Conservation (phyloP, 2,329 filamentous ascomycete genomes). For the Neocucurbitaria cava region DNA sequence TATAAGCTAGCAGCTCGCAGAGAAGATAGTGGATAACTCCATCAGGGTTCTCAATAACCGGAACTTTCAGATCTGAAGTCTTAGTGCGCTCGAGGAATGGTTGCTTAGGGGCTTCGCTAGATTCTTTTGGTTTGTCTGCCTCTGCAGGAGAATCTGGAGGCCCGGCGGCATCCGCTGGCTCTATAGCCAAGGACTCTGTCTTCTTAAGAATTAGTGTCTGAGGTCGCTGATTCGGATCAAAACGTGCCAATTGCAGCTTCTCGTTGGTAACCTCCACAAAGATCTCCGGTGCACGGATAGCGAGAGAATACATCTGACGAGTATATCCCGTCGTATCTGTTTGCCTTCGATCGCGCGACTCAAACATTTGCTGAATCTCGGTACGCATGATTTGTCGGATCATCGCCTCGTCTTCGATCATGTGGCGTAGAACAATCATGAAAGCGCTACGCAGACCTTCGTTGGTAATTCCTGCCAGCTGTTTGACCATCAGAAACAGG, state of each 20-base stretch:
- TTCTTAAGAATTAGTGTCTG: conserved; percentile 63
- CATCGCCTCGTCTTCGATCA: conserved; percentile 91
- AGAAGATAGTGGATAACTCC: conserved; percentile 95
- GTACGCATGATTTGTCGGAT: conserved; percentile 90
- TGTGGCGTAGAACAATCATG: conserved; percentile 86
- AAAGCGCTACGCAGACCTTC: conserved; percentile 77
- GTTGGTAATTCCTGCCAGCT: conserved; percentile 80
- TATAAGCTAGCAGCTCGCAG: conserved; percentile 89
- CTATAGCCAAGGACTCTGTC: conserved; percentile 43
- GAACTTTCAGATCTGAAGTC: conserved; percentile 74
- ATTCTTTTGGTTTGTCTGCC: conserved; percentile 43
- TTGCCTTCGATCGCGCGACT: conserved; percentile 57
- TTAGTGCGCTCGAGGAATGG: conserved; percentile 71
- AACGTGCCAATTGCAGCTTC: conserved; percentile 76
- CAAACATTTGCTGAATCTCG: conserved; percentile 83
- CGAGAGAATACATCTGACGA: conserved; percentile 78
- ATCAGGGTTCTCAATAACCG: conserved; percentile 89
- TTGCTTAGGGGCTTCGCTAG: conserved; percentile 37
- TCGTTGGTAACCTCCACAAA: conserved; percentile 91
- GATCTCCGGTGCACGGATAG: conserved; percentile 79
- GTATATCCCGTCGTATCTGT: conserved; percentile 76
- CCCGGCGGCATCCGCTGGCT: conserved; percentile 17
- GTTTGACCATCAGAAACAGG: conserved; percentile 94
- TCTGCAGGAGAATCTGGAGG: conserved; percentile 40
- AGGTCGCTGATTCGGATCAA: conserved; percentile 60